Evolutionary conservation across 495 filamentous ascomycete species (phyloP).

Genomic region (Penicillium macrosclerotiorum): DNA sequence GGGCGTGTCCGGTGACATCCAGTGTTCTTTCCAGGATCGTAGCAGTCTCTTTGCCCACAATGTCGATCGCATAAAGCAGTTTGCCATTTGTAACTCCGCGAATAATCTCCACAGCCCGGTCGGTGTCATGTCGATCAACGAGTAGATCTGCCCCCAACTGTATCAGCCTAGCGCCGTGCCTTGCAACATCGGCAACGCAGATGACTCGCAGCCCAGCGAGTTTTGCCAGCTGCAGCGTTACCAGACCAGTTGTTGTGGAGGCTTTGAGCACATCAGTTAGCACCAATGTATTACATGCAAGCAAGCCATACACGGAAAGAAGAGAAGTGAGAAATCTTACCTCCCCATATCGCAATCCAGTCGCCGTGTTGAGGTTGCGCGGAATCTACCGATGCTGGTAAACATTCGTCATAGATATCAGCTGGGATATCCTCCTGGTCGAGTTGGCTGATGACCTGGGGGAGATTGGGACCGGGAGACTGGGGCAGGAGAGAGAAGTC

Average conservation of each 20-base stretch:
- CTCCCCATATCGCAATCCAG: slow-evolving; percentile 70
- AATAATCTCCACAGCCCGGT: slow-evolving; percentile 60
- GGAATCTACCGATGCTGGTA: slow-evolving; percentile 37
- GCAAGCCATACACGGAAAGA: background rate
- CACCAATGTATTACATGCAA: too few species aligned
- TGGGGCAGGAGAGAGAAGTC: slow-evolving; percentile 44
- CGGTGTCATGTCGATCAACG: slow-evolving; percentile 58
- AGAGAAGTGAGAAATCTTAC: slow-evolving; percentile 31
- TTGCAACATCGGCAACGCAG: slow-evolving; percentile 57
- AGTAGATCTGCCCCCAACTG: slow-evolving; percentile 55
- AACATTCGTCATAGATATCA: slow-evolving; percentile 55
- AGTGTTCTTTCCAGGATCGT: slow-evolving; percentile 48
- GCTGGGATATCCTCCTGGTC: slow-evolving; percentile 39
- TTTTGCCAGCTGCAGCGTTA: slow-evolving; percentile 60
- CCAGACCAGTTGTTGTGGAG: slow-evolving; percentile 59
- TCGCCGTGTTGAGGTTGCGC: slow-evolving; percentile 53
- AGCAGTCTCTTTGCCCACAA: slow-evolving; percentile 57
- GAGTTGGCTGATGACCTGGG: slow-evolving; percentile 37
- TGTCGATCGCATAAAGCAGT: slow-evolving; percentile 62
- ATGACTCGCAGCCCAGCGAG: slow-evolving; percentile 57
- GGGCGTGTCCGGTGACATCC: slow-evolving; percentile 33
- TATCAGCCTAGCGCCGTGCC: slow-evolving; percentile 55
- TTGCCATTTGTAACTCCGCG: slow-evolving; percentile 49
- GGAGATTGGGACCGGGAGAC: slow-evolving; percentile 53
- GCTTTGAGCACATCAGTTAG: slow-evolving; percentile 26